Evolutionary conservation across 106 monocot species (phyloP), one percentile per base, ranked within the genome.

Genomic region (Amphibolis antarctica): DNA sequence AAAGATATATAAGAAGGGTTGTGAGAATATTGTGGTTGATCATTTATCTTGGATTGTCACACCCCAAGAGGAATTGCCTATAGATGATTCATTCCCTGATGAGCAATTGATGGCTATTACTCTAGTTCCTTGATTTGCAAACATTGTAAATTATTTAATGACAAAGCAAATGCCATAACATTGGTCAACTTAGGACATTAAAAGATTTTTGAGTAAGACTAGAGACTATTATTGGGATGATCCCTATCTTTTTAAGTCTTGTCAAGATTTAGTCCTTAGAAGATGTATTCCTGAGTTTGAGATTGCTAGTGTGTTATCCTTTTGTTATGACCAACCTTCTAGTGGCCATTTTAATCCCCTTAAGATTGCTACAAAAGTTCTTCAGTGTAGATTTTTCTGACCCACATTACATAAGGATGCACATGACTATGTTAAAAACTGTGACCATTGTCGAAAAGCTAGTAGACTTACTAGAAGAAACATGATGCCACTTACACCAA

Each of bases 321-420:
- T 64, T 5, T 64, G 46, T 53, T 53, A 66, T 30, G 49, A 48
- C 50, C 52, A 50, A 30, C 14, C 53, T 1, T 66, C 1, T 53
- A n/a, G 66, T 10, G 66, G 51, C 0, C 51, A 66, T 31, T 66
- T 66, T 42, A 20, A 29, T 12, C 0, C 15, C 4, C 30, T 1
- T 27, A 53, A 53, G 10, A 53, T 9, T 6, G 1, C 51, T 9
- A 5, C 14, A n/a, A 66, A 66, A 42, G 19, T 66, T 31, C n/a
- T 66, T 9, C 28, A 29, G 20, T 50, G 48, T 50, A 23, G 65
- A 27, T 65, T 65, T 30, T 65, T 51, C 29, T 50, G 48, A 50
- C 23, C 23, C 20, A 65, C 46, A 7, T 1, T 65, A 0, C 51
- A 48, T n/a, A 65, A 51, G 13, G 65, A 65, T 50, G 19, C 15